These are phyloP conservation scores for Mycosphaerelloides madeirae DNA, from an alignment of 2,329 filamentous ascomycete species.

Conservation along the genomic window DNA sequence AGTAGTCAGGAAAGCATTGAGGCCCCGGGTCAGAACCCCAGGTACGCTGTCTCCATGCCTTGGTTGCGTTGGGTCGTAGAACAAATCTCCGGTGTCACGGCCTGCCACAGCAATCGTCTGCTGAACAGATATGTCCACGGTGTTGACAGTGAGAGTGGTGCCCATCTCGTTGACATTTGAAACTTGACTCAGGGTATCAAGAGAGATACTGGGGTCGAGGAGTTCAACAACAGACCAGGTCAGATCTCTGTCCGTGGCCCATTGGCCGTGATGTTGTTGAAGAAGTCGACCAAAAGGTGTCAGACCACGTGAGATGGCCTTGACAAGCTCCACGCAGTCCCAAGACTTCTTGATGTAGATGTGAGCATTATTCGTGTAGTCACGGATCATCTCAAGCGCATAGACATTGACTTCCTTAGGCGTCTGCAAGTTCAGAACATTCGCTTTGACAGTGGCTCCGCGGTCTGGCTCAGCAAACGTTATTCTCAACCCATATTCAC, in stretches of 20 bases:
- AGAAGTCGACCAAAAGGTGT: neutral
- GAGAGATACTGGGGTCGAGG: neutral
- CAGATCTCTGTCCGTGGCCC: conserved; percentile 13
- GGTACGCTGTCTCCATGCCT: neutral
- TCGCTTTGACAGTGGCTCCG: neutral
- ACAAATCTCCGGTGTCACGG: neutral
- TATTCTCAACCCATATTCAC: neutral
- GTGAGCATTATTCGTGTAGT: neutral
- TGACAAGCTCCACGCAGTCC: too few species aligned
- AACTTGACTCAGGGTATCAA: neutral
- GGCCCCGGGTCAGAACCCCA: conserved; percentile 8
- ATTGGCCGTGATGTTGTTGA: neutral
- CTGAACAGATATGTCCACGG: neutral
- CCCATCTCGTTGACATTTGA: conserved; percentile 8
- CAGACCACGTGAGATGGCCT: too few species aligned
- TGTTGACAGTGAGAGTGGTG: neutral
- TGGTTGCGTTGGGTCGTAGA: neutral
- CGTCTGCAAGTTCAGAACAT: neutral
- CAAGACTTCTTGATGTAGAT: neutral
- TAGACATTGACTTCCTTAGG: conserved; percentile 9
- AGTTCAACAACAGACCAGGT: conserved; percentile 14
- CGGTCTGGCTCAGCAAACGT: neutral
- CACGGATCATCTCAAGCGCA: neutral
- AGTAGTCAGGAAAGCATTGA: conserved; percentile 14
- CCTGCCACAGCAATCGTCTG: neutral